phyloP scores from a whole-genome alignment of 2,329 filamentous ascomycete genomes.

The Nemania abortiva region DNA sequence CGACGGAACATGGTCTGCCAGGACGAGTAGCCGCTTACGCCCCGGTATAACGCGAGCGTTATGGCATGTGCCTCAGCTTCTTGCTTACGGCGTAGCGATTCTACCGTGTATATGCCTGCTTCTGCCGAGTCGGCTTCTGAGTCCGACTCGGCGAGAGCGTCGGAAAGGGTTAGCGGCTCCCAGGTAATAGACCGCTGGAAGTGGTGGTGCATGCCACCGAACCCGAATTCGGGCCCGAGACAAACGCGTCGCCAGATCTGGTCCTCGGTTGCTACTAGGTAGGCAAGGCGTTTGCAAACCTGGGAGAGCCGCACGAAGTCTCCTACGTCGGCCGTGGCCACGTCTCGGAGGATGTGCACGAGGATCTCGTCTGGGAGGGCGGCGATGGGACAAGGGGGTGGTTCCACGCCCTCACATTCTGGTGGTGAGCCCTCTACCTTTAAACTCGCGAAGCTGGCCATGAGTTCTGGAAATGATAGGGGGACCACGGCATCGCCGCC shows the following conservation, averaged over 20 bases:
- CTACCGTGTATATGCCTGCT: slow-evolving; percentile 53
- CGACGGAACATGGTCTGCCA: slow-evolving; percentile 81
- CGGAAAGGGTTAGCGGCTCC: slow-evolving; percentile 58
- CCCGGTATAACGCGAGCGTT: slow-evolving; percentile 58
- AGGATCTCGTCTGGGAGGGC: slow-evolving; percentile 86
- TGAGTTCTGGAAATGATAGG: slow-evolving; percentile 73
- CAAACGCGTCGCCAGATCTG: slow-evolving; percentile 86
- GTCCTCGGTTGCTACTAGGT: slow-evolving; percentile 85
- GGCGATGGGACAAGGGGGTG: slow-evolving; percentile 84
- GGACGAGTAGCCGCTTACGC: slow-evolving; percentile 58
- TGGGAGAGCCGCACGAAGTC: slow-evolving; percentile 80
- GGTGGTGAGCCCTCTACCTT: slow-evolving; percentile 76
- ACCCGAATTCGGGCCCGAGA: slow-evolving; percentile 78
- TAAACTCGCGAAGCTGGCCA: slow-evolving; percentile 78
- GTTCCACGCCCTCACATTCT: slow-evolving; percentile 75
- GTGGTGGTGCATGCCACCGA: slow-evolving; percentile 84
- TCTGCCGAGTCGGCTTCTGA: slow-evolving; percentile 42
- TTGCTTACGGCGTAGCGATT: slow-evolving; percentile 54
- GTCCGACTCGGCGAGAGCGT: slow-evolving; percentile 25
- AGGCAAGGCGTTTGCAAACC: slow-evolving; percentile 90
- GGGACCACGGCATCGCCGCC: slow-evolving; percentile 51
- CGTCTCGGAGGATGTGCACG: slow-evolving; percentile 78
- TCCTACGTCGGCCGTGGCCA: slow-evolving; percentile 80
- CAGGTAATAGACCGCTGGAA: slow-evolving; percentile 74
- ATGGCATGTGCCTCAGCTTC: slow-evolving; percentile 52